Percentiles rank a stretch among this genome's conserved stretches.
These are phyloP conservation scores for Saturnispora galanensis DNA, from an alignment of 805 yeast genomes.

Conservation along the genomic window DNA sequence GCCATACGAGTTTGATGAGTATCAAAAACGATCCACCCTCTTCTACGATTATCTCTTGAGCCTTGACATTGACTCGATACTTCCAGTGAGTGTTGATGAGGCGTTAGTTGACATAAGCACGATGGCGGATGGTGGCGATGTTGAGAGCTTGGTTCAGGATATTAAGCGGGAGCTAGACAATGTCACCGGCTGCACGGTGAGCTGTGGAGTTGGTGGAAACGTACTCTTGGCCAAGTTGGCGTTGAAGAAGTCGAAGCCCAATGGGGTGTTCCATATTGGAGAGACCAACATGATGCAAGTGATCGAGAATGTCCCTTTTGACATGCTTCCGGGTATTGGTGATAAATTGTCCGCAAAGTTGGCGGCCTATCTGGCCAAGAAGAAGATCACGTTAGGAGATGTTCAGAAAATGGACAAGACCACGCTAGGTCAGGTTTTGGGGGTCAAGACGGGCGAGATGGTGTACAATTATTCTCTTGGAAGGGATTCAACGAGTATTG, in stretches of 20 bases:
- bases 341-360: constrained; percentile 39
- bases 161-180: constrained; percentile 34
- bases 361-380: constrained; percentile 12
- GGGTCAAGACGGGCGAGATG: constrained; percentile 61
- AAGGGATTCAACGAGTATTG: constrained; percentile 51
- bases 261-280: constrained; percentile 41
- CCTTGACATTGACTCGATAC: constrained; percentile 38
- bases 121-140: constrained; percentile 13
- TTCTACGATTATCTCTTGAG: constrained; percentile 53
- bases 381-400: constrained; percentile 29
- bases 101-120: constrained; percentile 60
- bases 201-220: constrained; percentile 70
- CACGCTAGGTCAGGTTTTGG: constrained; percentile 40
- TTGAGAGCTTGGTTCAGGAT: constrained; percentile 22
- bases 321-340: constrained; percentile 59
- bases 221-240: constrained; percentile 73
- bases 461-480: constrained; percentile 56
- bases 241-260: constrained; percentile 67
- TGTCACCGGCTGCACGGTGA: constrained; percentile 54
- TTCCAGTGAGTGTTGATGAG: constrained; percentile 89
- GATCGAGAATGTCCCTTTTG: constrained; percentile 29
- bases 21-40: constrained; percentile 52
- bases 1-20: constrained; percentile 65
- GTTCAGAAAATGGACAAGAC: constrained; percentile 27
- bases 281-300: constrained; percentile 19